Evolutionary conservation across 1,284 basidiomycete genomes (phyloP).

Genomic region (Rhizoctonia solani): DNA sequence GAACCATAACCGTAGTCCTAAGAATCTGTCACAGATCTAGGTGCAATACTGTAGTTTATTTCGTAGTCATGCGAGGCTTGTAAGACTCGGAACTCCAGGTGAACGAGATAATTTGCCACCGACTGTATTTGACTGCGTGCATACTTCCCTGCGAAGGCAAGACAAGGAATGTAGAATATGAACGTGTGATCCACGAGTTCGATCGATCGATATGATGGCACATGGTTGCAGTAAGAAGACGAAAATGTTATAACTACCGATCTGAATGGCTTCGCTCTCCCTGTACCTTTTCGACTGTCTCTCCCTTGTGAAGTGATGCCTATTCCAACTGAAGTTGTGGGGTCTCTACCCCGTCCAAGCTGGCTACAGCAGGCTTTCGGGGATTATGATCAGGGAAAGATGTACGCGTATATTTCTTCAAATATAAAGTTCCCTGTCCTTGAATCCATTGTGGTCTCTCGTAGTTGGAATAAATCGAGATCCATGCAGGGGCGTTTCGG

Average conservation of each 20-base stretch:
- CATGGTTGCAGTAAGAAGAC: no score
- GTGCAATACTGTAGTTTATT: no score
- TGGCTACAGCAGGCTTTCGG: conserved; percentile 39
- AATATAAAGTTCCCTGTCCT: not conserved
- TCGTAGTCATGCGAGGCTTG: no score
- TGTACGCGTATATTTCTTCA: conserved; percentile 1
- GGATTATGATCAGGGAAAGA: conserved; percentile 40
- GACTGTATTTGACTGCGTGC: no score
- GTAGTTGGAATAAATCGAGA: not conserved
- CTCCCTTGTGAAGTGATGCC: not conserved
- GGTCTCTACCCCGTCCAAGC: conserved; percentile 34
- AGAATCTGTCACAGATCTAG: no score
- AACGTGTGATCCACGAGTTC: no score
- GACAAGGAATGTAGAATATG: no score
- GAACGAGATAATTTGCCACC: no score
- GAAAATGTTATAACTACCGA: not conserved
- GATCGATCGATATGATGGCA: no score
- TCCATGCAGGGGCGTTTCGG: not conserved
- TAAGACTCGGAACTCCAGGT: no score
- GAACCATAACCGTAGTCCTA: no score
- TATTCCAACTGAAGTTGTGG: conserved; percentile 29
- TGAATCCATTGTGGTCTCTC: not conserved
- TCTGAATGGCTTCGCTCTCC: not conserved
- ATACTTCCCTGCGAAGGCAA: no score
- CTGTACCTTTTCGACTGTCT: not conserved